Base-by-base conservation (phyloP, 495 filamentous ascomycete species). In the Neurospora tetraspora region DNA sequence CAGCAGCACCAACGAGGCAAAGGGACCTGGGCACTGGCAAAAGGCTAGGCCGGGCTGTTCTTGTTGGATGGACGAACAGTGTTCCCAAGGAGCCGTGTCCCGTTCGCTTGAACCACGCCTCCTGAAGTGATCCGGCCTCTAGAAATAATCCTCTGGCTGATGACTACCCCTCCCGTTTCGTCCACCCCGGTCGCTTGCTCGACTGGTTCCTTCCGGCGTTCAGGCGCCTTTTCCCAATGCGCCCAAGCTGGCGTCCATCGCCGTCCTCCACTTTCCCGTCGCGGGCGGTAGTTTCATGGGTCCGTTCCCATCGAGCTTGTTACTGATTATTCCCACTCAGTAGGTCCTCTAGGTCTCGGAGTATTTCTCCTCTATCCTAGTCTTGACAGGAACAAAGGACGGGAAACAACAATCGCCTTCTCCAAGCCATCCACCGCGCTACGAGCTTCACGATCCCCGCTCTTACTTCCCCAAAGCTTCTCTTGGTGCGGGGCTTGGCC, bases 201-300 rank as follows among this genome's bases (percentile, higher is more conserved):
- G 53, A 45, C 42, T 71, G 68, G 47, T 71, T 34, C 53, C 23
- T 43, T 76, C 73, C 68, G 74, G 71, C 72, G 71, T 74, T 73
- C 74, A 78, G 77, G 75, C 77, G 77, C 70, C 70, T 36, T 77
- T 76, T 79, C 73, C 74, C 69, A 74, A 77, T 75, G 76, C 75
- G 76, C 79, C 73, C 75, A 70, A 59, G 70, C 70, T 71, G 61
- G 68, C 73, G 70, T 39, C 65, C 74, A 45, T 72, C 71, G 72
- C 68, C 76, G 69, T 76, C 73, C 70, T 76, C 76, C 77, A 75
- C 77, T 78, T 79, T 81, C 31, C 31, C 31, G 31, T 34, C 31
- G 31, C 31, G 31, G 31, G 31, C 31, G 31, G 4, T 70, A 72
- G 53, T 69, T 31, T 31, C 73, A 74, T 71, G 73, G 70, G 34